Base-by-base conservation (phyloP, 1,139 yeast genomes). In the Hemisphaericaspora xylofermentans region DNA sequence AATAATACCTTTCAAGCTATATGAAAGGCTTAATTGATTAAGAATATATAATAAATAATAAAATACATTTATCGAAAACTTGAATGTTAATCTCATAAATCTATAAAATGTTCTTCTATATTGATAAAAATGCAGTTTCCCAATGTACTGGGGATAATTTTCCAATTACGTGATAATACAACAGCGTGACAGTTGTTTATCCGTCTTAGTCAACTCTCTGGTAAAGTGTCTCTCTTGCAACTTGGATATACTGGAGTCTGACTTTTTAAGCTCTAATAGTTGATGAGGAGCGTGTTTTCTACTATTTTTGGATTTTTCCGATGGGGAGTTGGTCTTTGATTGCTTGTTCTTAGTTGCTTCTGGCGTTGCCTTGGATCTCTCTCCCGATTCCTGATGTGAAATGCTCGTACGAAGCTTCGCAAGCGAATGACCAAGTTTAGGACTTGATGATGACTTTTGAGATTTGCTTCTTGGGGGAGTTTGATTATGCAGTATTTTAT, bases 161-260 rank as follows among this genome's bases (percentile, higher is more conserved):
- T 4, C 27, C 13, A 12, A 12, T 38, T 41, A 52, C 38, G 38
- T 41, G 18, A 53, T 51, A 8, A 39, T 36, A 40, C 57, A 53
- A 40, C 57, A 53, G 24, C 48, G 46, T 3, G 49, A 5, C 14
- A 2, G 13, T 14, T 12, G 13, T 16, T 31, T 31, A 7, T 18
- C 25, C 7, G 8, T 18, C 16, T 18, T 19, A 2, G 25, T 18
- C 9, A 31, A n/a, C 21, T 38, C 43, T 33, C 39, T 29, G 14
- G 41, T 33, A 12, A 33, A 38, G 13, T 33, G 43, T 24, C 43
- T 40, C 17, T 31, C 25, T 3, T 31, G 14, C n/a, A 4, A 6
- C 16, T 29, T 16, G 10, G 34, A 29, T 16, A 22, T 7, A n/a
- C 9, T 2, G 7, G 33, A 31, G 3, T 31, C 13, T 12, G 16